These are phyloP conservation scores for Phaeoacremonium minimum DNA, from an alignment of 2,329 filamentous ascomycete genomes.

Conservation along the genomic window DNA sequence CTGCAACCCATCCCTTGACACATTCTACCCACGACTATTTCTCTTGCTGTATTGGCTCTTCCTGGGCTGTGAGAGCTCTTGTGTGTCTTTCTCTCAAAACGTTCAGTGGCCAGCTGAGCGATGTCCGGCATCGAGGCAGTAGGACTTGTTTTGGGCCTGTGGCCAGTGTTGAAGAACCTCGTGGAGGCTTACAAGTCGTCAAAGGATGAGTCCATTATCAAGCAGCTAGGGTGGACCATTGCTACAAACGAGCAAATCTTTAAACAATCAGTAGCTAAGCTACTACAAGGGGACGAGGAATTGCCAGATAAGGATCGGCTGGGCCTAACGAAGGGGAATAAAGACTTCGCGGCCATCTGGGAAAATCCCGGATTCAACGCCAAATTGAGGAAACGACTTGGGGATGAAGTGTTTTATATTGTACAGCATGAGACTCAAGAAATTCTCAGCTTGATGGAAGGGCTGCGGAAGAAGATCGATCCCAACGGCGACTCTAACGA, in stretches of 20 bases:
- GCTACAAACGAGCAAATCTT: background rate
- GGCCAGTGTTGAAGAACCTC: background rate
- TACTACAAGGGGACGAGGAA: background rate
- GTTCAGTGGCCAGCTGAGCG: background rate
- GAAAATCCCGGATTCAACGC: background rate
- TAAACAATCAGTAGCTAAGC: background rate
- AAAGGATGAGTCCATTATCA: background rate
- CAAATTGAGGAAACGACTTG: background rate
- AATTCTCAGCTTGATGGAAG: background rate
- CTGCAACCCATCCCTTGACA: too few relatives aligned
- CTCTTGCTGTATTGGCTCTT: too few relatives aligned
- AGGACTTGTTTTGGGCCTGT: slow-evolving; percentile 2
- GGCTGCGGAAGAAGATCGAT: background rate
- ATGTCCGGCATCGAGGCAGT: slow-evolving; percentile 6
- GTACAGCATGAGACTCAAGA: background rate
- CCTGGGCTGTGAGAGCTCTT: too few relatives aligned
- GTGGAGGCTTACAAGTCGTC: background rate
- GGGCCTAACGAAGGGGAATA: background rate
- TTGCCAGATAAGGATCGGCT: background rate
- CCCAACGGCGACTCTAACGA: too few relatives aligned
- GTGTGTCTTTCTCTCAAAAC: too few relatives aligned
- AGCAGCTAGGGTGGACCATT: background rate
- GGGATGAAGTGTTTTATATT: background rate
- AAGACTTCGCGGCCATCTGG: background rate
- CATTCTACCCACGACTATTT: too few relatives aligned